Conservation (phyloP, 23 red algal species). For the Chondrus crispus region DNA sequence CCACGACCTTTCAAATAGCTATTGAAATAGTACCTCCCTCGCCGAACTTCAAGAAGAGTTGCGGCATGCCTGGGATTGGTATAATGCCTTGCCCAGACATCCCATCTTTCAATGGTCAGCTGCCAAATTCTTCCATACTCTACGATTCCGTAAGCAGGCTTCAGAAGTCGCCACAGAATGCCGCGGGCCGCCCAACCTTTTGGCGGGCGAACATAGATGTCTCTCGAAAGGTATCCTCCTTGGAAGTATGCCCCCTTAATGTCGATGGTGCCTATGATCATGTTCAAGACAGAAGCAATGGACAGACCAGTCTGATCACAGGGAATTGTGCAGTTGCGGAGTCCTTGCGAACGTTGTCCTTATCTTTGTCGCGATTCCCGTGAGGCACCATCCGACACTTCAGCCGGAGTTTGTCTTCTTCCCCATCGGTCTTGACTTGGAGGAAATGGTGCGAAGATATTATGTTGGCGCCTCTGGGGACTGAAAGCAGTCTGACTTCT, state of each 20-base stretch:
- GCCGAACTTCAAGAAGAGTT: background rate
- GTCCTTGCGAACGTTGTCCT: background rate
- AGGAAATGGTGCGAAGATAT: conserved; percentile 4
- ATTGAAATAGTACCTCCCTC: background rate
- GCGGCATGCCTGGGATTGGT: background rate
- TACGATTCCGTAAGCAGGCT: background rate
- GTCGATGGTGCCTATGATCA: background rate
- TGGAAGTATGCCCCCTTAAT: background rate
- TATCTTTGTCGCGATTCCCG: background rate
- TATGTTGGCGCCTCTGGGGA: background rate
- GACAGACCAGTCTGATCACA: background rate
- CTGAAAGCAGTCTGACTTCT: background rate
- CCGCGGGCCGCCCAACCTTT: background rate
- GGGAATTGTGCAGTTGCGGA: background rate
- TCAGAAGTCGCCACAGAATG: background rate
- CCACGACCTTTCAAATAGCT: background rate
- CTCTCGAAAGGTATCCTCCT: background rate
- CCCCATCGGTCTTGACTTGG: background rate
- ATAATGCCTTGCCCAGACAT: background rate
- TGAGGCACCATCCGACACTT: background rate
- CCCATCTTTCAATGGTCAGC: background rate
- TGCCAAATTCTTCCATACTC: background rate
- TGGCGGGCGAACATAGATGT: background rate
- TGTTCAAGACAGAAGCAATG: background rate
- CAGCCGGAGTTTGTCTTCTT: background rate